Conservation (phyloP, 345 rosid genomes). For the Hibiscus mutabilis region DNA sequence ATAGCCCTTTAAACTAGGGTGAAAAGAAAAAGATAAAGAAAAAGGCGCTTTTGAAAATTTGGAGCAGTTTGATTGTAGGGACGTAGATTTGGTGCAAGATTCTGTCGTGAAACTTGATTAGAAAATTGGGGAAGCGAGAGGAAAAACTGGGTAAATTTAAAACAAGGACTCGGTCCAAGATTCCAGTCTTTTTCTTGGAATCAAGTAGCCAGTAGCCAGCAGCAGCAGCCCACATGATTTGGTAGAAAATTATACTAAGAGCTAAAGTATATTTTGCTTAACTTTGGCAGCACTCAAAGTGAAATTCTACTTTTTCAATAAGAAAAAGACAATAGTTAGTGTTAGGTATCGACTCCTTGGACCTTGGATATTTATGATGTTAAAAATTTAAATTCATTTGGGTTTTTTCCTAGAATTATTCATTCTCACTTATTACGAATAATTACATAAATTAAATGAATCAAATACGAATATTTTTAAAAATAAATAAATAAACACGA, state of each 20-base stretch:
- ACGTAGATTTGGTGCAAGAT: not conserved
- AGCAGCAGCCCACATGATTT: not conserved
- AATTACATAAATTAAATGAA: too few relatives aligned
- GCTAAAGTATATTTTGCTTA: not conserved
- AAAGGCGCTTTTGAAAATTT: not conserved
- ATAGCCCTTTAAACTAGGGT: not conserved
- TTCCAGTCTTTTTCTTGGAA: not conserved
- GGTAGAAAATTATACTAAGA: not conserved
- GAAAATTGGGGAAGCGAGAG: not conserved
- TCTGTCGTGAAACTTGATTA: not conserved
- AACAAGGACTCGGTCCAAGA: not conserved
- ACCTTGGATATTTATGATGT: not conserved
- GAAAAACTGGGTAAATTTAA: not conserved
- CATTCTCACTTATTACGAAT: too few relatives aligned
- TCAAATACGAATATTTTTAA: too few relatives aligned
- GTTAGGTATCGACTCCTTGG: not conserved
- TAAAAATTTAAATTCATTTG: too few relatives aligned
- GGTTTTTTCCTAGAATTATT: too few relatives aligned
- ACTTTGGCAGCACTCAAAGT: not conserved
- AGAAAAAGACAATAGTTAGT: not conserved
- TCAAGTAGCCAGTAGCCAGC: not conserved
- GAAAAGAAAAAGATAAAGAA: not conserved
- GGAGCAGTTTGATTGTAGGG: not conserved
- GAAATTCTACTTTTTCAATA: not conserved
- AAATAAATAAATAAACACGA: too few relatives aligned